These are phyloP conservation scores for Fragaria vesca DNA, from an alignment of 306 rosid genomes.

Conservation along the genomic window DNA sequence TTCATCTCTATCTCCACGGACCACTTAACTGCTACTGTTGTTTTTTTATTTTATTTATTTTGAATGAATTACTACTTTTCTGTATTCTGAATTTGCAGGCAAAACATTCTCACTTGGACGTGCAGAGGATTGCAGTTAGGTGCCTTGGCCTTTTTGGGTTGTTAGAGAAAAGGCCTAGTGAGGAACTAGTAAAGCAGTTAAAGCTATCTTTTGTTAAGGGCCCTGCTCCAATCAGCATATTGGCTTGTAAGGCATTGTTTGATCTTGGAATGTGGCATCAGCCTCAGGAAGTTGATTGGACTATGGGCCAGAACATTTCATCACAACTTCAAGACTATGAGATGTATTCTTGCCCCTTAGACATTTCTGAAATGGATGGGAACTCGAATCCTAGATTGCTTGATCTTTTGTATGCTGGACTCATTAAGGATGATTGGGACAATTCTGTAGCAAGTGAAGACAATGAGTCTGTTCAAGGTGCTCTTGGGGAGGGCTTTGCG, in stretches of 20 bases:
- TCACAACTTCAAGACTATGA: conserved; percentile 40
- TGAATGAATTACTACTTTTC: conserved; percentile 6
- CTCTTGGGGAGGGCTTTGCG: conserved; percentile 91
- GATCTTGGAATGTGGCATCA: conserved; percentile 93
- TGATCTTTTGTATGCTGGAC: conserved; percentile 75
- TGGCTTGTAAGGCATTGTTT: conserved; percentile 74
- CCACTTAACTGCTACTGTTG: background rate
- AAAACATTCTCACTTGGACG: conserved; percentile 82
- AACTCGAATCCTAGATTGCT: conserved; percentile 43
- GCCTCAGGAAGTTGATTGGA: conserved; percentile 75
- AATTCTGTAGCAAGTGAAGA: conserved; percentile 51
- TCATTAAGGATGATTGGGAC: conserved; percentile 54
- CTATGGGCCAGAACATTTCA: conserved; percentile 34
- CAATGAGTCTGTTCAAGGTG: conserved; percentile 64
- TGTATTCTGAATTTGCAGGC: conserved; percentile 58
- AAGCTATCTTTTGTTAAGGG: conserved; percentile 62
- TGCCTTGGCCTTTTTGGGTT: conserved; percentile 93
- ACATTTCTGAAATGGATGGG: conserved; percentile 54
- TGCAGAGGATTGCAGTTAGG: conserved; percentile 81
- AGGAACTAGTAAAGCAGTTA: conserved; percentile 74
- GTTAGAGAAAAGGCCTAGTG: conserved; percentile 75
- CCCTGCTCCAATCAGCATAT: conserved; percentile 58
- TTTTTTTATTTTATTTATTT: background rate
- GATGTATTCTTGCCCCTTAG: conserved; percentile 47
- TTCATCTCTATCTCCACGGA: background rate